Evolutionary conservation across 2,329 filamentous ascomycete species (phyloP), one percentile per base, ranked within the genome.

Genomic region (Alternaria sp.): DNA sequence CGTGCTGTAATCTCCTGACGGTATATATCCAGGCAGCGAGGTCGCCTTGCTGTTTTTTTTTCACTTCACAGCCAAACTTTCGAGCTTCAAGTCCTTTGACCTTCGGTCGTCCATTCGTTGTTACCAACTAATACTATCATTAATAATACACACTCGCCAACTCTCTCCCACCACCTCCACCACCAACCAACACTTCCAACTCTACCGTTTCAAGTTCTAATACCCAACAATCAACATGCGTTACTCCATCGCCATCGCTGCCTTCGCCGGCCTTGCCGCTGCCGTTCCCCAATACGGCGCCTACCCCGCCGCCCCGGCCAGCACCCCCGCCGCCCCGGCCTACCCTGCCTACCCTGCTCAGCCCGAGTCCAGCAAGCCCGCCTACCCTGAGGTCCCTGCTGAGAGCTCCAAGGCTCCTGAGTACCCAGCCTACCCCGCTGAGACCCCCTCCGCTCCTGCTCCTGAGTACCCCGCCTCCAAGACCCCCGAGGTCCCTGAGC

Each of bases 81-180:
- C 75, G 62, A 73, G 78, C 75, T 73, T 74, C 71, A 74, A 77
- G 72, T 78, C 73, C 70, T 68, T 75, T 78, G 77, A 78, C 78
- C 74, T 77, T 75, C 76, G 77, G 77, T 80, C 77, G 78, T 80
- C 78, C 78, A 80, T 71, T 80, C 78, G 75, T 79, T 79, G 73
- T 72, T 72, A 73, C 71, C 76, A 78, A 77, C 76, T 78, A 77
- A 73, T 78, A 79, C 77, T 74, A 70, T 80, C 78, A 64, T 79
- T 79, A 80, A 79, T 76, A 73, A 66, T 70, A 69, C 67, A 66
- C 61, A 58, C 64, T 62, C 68, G 58, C 64, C 49, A 69, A 54
- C 61, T 61, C 62, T 62, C 60, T 58, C 49, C 63, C 51, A 63
- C 67, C 62, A 66, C 69, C 66, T 52, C 55, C 8, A 52, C 26